Conservation (phyloP, 2,329 filamentous ascomycete species). For the Calonectria hongkongensis region DNA sequence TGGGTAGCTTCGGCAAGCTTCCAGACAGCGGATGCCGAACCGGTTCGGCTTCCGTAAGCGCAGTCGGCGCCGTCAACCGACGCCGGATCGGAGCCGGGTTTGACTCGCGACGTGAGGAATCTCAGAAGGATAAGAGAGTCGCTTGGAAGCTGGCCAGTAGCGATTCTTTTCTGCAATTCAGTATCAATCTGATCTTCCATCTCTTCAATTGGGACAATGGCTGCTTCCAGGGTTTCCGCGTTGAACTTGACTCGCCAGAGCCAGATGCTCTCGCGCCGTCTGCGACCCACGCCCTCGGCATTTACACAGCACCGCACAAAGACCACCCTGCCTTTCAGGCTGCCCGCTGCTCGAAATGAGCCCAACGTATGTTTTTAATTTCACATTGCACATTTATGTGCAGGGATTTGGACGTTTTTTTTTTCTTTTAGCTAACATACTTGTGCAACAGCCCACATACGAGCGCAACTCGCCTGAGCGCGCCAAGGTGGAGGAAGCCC, state of each 20-base stretch:
- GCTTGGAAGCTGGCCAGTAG: slow-evolving; percentile 30
- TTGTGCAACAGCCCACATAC: slow-evolving; percentile 54
- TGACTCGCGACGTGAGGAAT: slow-evolving; percentile 12
- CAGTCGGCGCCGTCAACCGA: slow-evolving; percentile 37
- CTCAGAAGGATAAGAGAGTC: slow-evolving; percentile 48
- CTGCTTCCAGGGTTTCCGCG: slow-evolving; percentile 38
- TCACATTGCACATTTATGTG: too few relatives aligned
- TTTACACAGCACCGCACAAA: slow-evolving; percentile 52
- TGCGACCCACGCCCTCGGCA: slow-evolving; percentile 39
- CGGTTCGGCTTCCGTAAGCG: slow-evolving; percentile 37
- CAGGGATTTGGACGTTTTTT: neutral
- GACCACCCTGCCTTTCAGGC: slow-evolving; percentile 56
- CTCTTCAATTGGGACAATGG: slow-evolving; percentile 45
- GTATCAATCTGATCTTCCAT: slow-evolving; percentile 15
- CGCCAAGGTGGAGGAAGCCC: slow-evolving; percentile 54
- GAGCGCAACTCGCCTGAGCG: slow-evolving; percentile 57
- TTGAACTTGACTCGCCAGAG: slow-evolving; percentile 48
- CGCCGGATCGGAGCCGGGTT: slow-evolving; percentile 23
- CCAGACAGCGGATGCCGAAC: slow-evolving; percentile 14
- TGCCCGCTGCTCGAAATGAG: slow-evolving; percentile 58
- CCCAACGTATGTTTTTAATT: slow-evolving; percentile 54
- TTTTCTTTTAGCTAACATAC: neutral
- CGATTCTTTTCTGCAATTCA: slow-evolving; percentile 6
- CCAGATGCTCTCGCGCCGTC: slow-evolving; percentile 40
- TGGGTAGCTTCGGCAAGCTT: slow-evolving; percentile 33